phyloP scores from a whole-genome alignment of 73 alveolate species.

The Breviolum minutum region DNA sequence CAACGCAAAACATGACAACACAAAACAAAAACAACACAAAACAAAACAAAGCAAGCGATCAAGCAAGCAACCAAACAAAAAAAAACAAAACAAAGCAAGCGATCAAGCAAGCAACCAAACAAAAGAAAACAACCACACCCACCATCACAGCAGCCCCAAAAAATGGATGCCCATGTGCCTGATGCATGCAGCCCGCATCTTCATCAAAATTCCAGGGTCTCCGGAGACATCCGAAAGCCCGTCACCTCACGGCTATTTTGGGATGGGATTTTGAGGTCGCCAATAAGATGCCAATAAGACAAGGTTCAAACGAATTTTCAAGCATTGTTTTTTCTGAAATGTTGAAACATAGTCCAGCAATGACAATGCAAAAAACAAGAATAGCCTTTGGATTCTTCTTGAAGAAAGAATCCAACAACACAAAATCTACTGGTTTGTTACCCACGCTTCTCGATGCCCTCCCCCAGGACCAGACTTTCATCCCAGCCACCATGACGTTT shows the following conservation, averaged over 20 bases:
- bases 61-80: too few relatives aligned
- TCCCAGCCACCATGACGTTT: conserved; percentile 5
- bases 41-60: too few relatives aligned
- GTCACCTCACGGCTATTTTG: not conserved
- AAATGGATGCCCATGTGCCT: not conserved
- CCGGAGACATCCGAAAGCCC: not conserved
- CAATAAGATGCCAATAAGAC: not conserved
- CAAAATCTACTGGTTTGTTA: too few relatives aligned
- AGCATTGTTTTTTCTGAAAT: not conserved
- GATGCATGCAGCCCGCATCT: conserved; percentile 11
- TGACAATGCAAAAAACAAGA: not conserved
- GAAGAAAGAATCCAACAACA: not conserved
- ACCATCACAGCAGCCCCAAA: too few relatives aligned
- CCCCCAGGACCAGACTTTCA: not conserved
- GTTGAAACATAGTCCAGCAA: not conserved
- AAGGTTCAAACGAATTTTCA: not conserved
- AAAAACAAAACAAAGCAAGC: too few relatives aligned
- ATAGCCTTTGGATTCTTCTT: not conserved
- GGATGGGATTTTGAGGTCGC: not conserved
- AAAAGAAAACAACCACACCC: too few relatives aligned
- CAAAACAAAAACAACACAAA: too few relatives aligned
- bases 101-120: too few relatives aligned
- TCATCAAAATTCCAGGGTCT: conserved; percentile 37
- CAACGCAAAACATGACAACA: too few relatives aligned
- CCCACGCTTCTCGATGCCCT: not conserved